Evolutionary conservation across 805 yeast species (phyloP), one percentile per base, ranked within the genome.

Genomic region (Kazachstania africana): DNA sequence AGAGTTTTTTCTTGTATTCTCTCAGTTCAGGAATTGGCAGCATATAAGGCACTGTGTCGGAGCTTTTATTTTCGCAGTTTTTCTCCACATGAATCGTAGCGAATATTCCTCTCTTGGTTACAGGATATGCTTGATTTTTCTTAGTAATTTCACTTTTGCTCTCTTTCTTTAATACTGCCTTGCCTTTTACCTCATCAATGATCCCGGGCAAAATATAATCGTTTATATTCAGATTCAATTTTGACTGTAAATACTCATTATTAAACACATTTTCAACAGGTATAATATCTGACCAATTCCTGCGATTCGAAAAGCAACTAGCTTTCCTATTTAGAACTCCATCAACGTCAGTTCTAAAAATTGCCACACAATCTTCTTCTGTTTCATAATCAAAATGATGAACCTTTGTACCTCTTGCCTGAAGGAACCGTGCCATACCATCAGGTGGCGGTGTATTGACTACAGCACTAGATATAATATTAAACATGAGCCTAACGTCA

Each of bases 361-460:
- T 44, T 1, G 81, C 79, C n/a, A 84, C 72, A 50, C 80, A 68
- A 45, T 84, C 91, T 52, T 88, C 96, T 41, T 74, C 81, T 4
- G 87, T 75, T 24, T 63, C 52, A 25, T 46, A 53, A 47, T 70
- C 79, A 43, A 76, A 78, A 38, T 68, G 75, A 55, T 87, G 96
- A 15, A 71, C 60, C 33, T 66, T 67, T 10, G 81, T 66, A n/a
- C n/a, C n/a, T 44, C 95, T 64, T 44, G 66, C 72, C 53, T 79
- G 68, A 42, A 88, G 60, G 40, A 88, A 61, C 5, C 61, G 58
- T 1, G 94, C 91, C 79, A 88, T 80, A 5, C 77, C 76, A 49
- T 75, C 72, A 2, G 96, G 95, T 2, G 97, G 97, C 9, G 98
- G 95, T 0, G 91, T 75, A 53, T 88, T 88, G 18, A 79, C 75